Evolutionary conservation across 2,329 filamentous ascomycete genomes (phyloP), one percentile per base, ranked within the genome.

Genomic region (Orbilia ellipsospora): DNA sequence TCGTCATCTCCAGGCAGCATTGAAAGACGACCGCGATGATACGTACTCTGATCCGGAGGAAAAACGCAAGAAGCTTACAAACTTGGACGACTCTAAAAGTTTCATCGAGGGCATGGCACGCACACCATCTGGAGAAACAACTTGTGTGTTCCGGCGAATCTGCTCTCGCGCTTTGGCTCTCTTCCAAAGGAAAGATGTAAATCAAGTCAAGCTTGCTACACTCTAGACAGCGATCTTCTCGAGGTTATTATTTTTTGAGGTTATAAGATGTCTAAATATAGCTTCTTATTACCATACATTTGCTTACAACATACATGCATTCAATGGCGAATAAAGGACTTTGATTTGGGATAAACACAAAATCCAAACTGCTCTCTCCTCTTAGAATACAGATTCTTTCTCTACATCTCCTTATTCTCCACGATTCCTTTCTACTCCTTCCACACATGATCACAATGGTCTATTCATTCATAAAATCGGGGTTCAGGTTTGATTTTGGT

Each of bases 401-500:
- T 44, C 44, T 63, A 23, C 23, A 23, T 23, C 23, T 23, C 23
- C 12, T 62, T 63, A 40, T 18, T 62, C 50, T 36, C 59, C 56
- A 23, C 42, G 54, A 62, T 51, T 16, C 52, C 60, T 52, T 67
- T 59, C 56, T 55, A 18, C 26, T 51, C 48, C 57, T 68, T 74
- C 23, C 66, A 42, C 45, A 57, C 51, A 62, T 40, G 56, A 56
- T 63, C 63, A 67, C 48, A 74, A 62, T 74, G 70, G 63, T 64
- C 63, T 55, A 56, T 51, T 63, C 64, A 74, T 74, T 56, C 70
- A 74, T 74, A 67, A 66, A 74, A 74, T 62, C 70, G 70, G 70
- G 70, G 70, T 74, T 74, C 70, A 68, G 70, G 70, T 74, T 68
- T 74, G 70, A 63, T 52, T 68, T 73, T n/a, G n/a, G 66, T 57